A percentile compares a stretch with the other conserved stretches of the same genome.
These are phyloP conservation scores for Ustilago loliicola DNA, from an alignment of 1,284 basidiomycete genomes.

Conservation along the genomic window DNA sequence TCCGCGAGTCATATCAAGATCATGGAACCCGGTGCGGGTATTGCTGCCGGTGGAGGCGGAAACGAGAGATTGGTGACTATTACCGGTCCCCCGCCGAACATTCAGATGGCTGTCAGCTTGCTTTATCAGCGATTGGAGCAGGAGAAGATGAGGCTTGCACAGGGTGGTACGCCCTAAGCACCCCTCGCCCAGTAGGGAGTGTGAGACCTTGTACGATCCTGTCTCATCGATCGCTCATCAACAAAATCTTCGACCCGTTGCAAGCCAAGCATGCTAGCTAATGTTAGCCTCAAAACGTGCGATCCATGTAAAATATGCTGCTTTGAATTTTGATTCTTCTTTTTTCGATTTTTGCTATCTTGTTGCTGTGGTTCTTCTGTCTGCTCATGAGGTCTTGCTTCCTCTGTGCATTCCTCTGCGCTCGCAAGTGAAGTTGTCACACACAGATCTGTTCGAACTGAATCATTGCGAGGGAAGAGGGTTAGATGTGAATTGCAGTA, in stretches of 20 bases:
- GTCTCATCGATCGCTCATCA: background rate
- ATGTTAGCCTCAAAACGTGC: background rate
- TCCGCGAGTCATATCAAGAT: conserved; percentile 97
- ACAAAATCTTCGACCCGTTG: background rate
- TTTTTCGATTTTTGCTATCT: background rate
- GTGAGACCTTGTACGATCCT: background rate
- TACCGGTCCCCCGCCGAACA: conserved; percentile 86
- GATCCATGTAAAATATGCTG: background rate
- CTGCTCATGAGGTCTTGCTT: too few species aligned
- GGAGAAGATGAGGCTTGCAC: conserved; percentile 66
- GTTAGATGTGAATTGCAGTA: too few species aligned
- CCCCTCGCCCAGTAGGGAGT: background rate
- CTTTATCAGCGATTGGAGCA: conserved; percentile 79
- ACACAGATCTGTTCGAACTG: too few species aligned
- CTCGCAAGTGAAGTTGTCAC: too few species aligned
- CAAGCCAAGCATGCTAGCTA: background rate
- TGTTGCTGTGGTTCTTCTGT: background rate
- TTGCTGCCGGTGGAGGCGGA: conserved; percentile 70
- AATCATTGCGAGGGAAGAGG: too few species aligned
- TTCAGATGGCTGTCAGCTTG: conserved; percentile 94
- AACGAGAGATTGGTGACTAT: conserved; percentile 72
- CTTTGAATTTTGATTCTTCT: conserved; percentile 1
- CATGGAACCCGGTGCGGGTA: conserved; percentile 82
- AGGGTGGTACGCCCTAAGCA: conserved; percentile 37
- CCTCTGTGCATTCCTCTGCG: too few species aligned